Evolutionary conservation across 2,329 filamentous ascomycete species (phyloP), one percentile per base, ranked within the genome.

Genomic region (Xylariales sp.): DNA sequence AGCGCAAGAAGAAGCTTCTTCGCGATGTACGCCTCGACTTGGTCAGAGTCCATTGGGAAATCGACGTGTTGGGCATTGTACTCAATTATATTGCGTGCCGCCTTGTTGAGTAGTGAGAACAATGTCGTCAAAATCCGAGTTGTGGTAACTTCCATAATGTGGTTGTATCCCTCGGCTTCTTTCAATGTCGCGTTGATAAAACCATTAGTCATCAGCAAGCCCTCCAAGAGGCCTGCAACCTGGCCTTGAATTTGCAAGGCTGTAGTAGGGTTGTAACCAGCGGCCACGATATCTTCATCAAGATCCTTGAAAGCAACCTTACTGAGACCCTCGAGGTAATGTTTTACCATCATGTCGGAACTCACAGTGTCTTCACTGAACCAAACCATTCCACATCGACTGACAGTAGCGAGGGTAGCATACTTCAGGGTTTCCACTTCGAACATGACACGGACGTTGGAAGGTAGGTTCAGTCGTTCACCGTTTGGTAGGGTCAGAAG

Each of bases 361-460:
- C 88, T 91, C 28, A 99, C 91, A 19, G 90, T 97, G 56, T 98
- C 94, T 54, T 96, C 91, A 58, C 89, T 98, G 67, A 97, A 98
- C 93, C 93, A 99, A 12, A 99, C 94, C 93, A 99, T 99, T 74
- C 93, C 93, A 61, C 93, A 99, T 67, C 93, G 89, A 81, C 87
- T 94, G 56, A 99, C 93, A n/a, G 93, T 99, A 40, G 93, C 93
- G 30, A 98, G 78, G 0, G 93, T 99, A 25, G 93, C 93, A 59
- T 98, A 98, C 59, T 94, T 95, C 43, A 99, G 73, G 4, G 84
- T 97, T 67, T 98, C 94, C 24, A 99, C 93, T 68, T 99, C 93
- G 55, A 99, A 99, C 90, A 99, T 96, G 65, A 99, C 95, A 50
- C 94, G 88, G 18, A 99, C 93, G 55, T 99, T 98, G 3, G 85